Base-by-base conservation (phyloP, 2,329 filamentous ascomycete genomes). In the Blastomyces percursus region DNA sequence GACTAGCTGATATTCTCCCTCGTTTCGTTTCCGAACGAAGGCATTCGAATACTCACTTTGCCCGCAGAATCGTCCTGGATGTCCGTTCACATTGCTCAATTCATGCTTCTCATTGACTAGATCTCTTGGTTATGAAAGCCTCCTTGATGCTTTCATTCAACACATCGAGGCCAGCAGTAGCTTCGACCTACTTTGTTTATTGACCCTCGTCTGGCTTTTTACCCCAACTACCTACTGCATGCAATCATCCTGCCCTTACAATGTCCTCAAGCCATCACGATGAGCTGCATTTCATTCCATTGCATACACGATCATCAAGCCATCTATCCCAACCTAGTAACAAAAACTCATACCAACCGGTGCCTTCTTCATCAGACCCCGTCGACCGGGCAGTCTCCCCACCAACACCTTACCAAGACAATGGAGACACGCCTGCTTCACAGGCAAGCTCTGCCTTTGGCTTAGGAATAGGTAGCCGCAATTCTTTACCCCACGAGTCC, bases 391-490 rank as follows among this genome's bases (percentile, higher is more conserved):
- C 21, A 38, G 2, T 40, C 5, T 57, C 55, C 12, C 55, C 55
- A 6, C 55, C 32, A 57, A 24, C 44, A 21, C 32, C 32, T 27
- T 57, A 24, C 38, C n/a, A 57, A 40, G 38, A 24, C 55, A 9
- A 42, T 7, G 38, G 21, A 48, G 42, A 32, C 42, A 59, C 57
- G 4, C 57, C 42, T 48, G 57, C 8, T 48, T 48, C 42, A 0
- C 38, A 32, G 24, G 5, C 38, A 50, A 30, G 5, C 38, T 27
- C 24, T 50, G 6, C 57, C 6, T 46, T 59, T 59, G 57, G 57
- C 42, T 48, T 59, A 27, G 57, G 57, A 50, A 59, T 59, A 59
- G n/a, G 24, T 48, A 11, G 24, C 27, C 46, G 27, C 35, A 57
- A 38, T 24, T 8, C 21, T 21, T 57, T 9, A 8, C 35, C 55